These are phyloP conservation scores for Solanum etuberosum DNA, from an alignment of 257 asterid genomes.

Conservation along the genomic window DNA sequence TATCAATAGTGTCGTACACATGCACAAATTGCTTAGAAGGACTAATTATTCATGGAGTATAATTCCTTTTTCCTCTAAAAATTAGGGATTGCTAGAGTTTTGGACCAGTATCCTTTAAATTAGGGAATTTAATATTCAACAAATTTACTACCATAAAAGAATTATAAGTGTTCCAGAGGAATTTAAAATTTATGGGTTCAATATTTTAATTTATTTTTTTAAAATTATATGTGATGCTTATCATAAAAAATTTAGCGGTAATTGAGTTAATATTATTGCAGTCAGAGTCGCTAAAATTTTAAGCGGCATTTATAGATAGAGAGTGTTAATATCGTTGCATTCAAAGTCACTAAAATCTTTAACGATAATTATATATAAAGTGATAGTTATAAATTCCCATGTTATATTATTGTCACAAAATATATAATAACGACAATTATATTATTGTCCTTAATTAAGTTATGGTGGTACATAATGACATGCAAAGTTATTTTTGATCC, in stretches of 20 bases:
- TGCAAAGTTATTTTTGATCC: not conserved
- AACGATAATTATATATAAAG: not conserved
- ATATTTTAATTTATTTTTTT: not conserved
- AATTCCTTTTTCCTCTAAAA: not conserved
- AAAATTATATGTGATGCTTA: not conserved
- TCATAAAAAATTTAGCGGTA: not conserved
- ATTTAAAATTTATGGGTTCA: not conserved
- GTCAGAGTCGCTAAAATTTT: too few relatives aligned
- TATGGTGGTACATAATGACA: not conserved
- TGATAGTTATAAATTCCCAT: not conserved
- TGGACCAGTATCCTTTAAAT: not conserved
- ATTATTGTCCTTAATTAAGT: not conserved
- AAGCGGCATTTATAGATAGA: too few relatives aligned
- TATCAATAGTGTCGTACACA: not conserved
- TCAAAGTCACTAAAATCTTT: not conserved
- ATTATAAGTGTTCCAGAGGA: not conserved
- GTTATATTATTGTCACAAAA: not conserved
- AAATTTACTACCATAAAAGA: not conserved
- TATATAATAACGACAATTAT: too few relatives aligned
- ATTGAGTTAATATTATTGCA: not conserved
- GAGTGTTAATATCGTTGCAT: too few relatives aligned
- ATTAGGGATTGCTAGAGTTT: not conserved
- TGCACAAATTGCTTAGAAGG: not conserved
- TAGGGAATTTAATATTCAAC: not conserved
- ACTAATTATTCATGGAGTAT: not conserved